Percentiles rank a stretch among this genome's conserved stretches.
Conservation (phyloP, 257 asterid genomes). For the Lavandula angustifolia region DNA sequence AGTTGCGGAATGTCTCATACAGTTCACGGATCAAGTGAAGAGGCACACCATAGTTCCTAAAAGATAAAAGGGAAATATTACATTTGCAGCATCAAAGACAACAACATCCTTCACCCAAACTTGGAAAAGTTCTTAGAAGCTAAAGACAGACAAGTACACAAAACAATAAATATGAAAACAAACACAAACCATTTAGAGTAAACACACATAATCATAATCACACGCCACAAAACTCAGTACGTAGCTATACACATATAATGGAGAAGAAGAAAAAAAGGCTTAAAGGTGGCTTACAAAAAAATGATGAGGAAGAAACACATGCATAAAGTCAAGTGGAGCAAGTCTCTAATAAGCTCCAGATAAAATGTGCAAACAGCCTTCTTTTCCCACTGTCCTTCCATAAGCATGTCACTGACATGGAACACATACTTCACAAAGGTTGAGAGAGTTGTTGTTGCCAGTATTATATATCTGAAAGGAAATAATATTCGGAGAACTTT, state of each 20-base stretch:
- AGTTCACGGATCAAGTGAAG: slow-evolving; percentile 91
- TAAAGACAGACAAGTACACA: slow-evolving; percentile 3
- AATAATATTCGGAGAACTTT: slow-evolving; percentile 5
- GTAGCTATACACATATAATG: slow-evolving; percentile 4
- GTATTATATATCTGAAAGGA: slow-evolving; percentile 68
- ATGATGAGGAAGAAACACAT: slow-evolving; percentile 89
- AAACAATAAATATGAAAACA: not conserved
- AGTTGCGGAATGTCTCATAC: slow-evolving; percentile 90
- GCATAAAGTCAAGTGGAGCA: slow-evolving; percentile 86
- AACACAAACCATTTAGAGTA: slow-evolving; percentile 1
- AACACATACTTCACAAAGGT: slow-evolving; percentile 76
- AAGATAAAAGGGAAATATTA: slow-evolving; percentile 25
- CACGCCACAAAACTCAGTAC: not conserved
- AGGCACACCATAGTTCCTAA: slow-evolving; percentile 88
- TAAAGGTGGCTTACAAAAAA: slow-evolving; percentile 63
- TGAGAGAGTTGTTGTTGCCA: slow-evolving; percentile 78
- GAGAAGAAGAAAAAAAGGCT: not conserved
- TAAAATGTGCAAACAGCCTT: slow-evolving; percentile 89
- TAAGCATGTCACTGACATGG: slow-evolving; percentile 80
- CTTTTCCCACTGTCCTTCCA: slow-evolving; percentile 98
- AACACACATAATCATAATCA: not conserved
- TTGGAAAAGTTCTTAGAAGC: not conserved
- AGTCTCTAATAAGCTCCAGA: slow-evolving; percentile 84
- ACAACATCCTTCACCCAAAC: not conserved
- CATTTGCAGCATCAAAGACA: slow-evolving; percentile 15